Evolutionary conservation across 176 grass and related monocot genomes (phyloP).

Genomic region (Bonia amplexicaulis): DNA sequence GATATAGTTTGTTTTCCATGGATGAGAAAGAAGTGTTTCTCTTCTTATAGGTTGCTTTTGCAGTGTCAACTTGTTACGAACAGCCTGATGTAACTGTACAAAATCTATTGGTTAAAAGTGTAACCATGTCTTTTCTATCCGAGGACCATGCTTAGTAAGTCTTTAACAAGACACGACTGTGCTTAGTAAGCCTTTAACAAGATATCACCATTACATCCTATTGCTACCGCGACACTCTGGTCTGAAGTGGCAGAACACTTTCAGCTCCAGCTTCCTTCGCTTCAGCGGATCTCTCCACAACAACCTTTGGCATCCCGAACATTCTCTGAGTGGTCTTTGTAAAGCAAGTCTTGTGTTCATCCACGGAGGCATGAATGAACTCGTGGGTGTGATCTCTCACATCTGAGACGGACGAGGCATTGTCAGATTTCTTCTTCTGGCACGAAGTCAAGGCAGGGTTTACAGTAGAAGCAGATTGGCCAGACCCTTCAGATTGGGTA

Average conservation of each 20-base stretch:
- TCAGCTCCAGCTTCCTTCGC: conserved; percentile 40
- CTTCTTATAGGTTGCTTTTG: not conserved
- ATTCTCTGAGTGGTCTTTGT: conserved; percentile 67
- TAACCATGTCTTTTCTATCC: not conserved
- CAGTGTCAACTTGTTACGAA: conserved; percentile 10
- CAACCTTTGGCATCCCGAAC: conserved; percentile 68
- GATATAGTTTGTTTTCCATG: not conserved
- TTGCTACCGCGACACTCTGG: conserved; percentile 29
- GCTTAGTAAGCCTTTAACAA: not conserved
- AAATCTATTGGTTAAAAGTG: not conserved
- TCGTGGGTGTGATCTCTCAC: conserved; percentile 66
- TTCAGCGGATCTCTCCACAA: conserved; percentile 37
- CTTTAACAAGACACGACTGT: not conserved
- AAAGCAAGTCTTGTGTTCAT: conserved; percentile 74
- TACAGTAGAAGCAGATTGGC: conserved; percentile 10
- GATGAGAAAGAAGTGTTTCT: not conserved
- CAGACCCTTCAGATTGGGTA: not conserved
- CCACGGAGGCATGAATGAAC: conserved; percentile 68
- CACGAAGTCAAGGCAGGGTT: conserved; percentile 47
- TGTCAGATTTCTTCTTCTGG: conserved; percentile 51
- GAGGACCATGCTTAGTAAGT: not conserved
- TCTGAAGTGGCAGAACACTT: conserved; percentile 58
- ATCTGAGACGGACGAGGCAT: conserved; percentile 54
- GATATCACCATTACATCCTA: not conserved
- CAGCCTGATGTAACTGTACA: conserved; percentile 5